Evolutionary conservation across 192 early-diverging fungal species (phyloP), one percentile per base, ranked within the genome.

Genomic region (Backusella australiensis): DNA sequence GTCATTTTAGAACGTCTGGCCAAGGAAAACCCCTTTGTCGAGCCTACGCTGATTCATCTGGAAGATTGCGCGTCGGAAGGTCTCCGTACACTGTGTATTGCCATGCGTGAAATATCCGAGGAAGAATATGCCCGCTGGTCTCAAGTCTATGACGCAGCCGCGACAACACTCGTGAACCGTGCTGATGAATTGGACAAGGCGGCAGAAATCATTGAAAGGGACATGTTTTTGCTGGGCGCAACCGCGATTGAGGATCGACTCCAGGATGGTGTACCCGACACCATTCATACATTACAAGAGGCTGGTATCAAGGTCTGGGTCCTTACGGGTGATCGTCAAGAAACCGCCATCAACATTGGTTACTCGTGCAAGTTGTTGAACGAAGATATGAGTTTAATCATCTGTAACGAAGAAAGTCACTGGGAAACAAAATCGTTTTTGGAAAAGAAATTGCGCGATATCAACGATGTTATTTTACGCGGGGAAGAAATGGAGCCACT

Each of bases 281-380:
- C 98, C 0, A 99, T 99, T 77, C 92, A 94, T 82, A 98, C 96
- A 23, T 86, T 99, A 46, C 93, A 95, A 63, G 91, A 93, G 76
- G 98, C 96, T 0, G 96, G 95, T 11, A 97, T 99, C 84, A 96
- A 96, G 76, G 91, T 97, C 42, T 98, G 97, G 97, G 96, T 99
- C 8, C 84, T 99, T 77, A 99, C 98, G 5, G 98, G 98, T 68
- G 98, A 99, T 85, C 82, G 96, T 42, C 97, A 98, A 81, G 98
- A 99, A 82, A 99, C 98, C 5, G 98, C 98, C 35, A 98, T 99
- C 87, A 98, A 99, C 81, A 98, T 99, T 83, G 98, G 96, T 15
- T 97, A 96, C 77, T 94, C 93, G 42, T 98, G 96, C 85, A 97
- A 98, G 83, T 86, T 99, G 34, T 91, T 99, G 72, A 94, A 95